Evolutionary conservation across 768 basidiomycete genomes (phyloP), one percentile per base, ranked within the genome.

Genomic region (Podaxis sp.): DNA sequence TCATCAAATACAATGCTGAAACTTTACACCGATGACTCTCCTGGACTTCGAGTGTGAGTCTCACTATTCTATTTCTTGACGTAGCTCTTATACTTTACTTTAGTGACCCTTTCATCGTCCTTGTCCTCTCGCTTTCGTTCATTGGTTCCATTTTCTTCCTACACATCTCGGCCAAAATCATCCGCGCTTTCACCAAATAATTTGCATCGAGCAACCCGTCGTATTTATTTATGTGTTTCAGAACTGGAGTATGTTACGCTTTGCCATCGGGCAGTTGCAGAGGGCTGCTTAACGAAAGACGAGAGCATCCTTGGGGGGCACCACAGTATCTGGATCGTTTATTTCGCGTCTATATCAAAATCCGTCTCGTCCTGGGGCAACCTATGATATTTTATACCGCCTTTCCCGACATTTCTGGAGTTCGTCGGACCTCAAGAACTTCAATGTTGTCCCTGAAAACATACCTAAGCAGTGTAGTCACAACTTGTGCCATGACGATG

Each of bases 91-190:
- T 50, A 58, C 27, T 18, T 23, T 40, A 50, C 37, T 46, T 16
- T 69, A 98, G 95, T 63, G 95, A 98, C 75, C 95, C 95, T 3
- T 98, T 93, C 78, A 95, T 97, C 67, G 95, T 97, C 64, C 87
- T 98, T 62, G 90, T 98, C 67, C 86, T 98, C 18, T 96, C 95
- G 37, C 85, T 98, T 56, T 92, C 92, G 18, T 98, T 98, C 82
- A 97, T 98, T 77, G 95, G 89, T 40, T 96, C 94, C 61, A 96
- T 97, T 72, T 97, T 98, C 86, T 97, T 96, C 88, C 89, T 97
- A 44, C 95, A 98, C 74, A 96, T 97, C 72, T 90, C 93, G 47
- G 93, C 95, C 66, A 96, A 96, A 79, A 81, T 96, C 73, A 92
- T 96, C 73, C 88, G 91, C 64, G 85, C 87, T 50, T 93, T 96